phyloP scores from a whole-genome alignment of 257 asterid genomes.

The Nemophila menziesii region DNA sequence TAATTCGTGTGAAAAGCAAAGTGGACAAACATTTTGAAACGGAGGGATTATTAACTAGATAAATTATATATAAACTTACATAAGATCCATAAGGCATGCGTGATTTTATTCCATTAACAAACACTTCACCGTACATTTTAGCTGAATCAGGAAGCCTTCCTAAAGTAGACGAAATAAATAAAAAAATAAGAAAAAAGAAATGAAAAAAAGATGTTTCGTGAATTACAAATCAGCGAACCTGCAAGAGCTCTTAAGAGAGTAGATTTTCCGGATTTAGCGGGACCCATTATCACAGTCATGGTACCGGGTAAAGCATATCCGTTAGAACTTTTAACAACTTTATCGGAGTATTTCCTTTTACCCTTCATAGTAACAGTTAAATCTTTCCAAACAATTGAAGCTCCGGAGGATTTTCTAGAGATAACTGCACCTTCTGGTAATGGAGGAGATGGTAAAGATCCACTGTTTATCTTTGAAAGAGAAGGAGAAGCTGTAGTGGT shows the following conservation, averaged over 20 bases:
- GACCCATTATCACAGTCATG: constrained; percentile 99
- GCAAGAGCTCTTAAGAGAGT: constrained; percentile 91
- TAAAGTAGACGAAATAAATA: constrained; percentile 18
- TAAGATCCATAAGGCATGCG: constrained; percentile 73
- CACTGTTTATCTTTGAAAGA: constrained; percentile 79
- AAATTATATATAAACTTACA: constrained; percentile 38
- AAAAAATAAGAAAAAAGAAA: background rate
- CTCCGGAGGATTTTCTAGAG: constrained; percentile 65
- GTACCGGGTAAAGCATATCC: constrained; percentile 95
- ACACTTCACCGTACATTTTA: constrained; percentile 77
- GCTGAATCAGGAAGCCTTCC: constrained; percentile 86
- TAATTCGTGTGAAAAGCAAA: too few relatives aligned
- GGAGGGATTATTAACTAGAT: constrained; percentile 8
- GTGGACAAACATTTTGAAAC: too few relatives aligned
- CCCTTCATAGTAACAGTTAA: constrained; percentile 88
- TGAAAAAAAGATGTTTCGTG: too few relatives aligned
- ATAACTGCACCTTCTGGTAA: constrained; percentile 58
- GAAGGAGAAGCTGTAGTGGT: constrained; percentile 78
- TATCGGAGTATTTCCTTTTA: constrained; percentile 79
- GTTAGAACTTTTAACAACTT: constrained; percentile 79
- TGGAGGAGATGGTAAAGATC: constrained; percentile 78
- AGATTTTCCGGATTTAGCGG: constrained; percentile 98
- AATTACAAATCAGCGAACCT: constrained; percentile 43
- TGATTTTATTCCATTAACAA: constrained; percentile 67
- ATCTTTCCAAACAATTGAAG: constrained; percentile 91